Evolutionary conservation across 2,329 filamentous ascomycete genomes (phyloP), one percentile per base, ranked within the genome.

Genomic region (Meredithiella fracta): DNA sequence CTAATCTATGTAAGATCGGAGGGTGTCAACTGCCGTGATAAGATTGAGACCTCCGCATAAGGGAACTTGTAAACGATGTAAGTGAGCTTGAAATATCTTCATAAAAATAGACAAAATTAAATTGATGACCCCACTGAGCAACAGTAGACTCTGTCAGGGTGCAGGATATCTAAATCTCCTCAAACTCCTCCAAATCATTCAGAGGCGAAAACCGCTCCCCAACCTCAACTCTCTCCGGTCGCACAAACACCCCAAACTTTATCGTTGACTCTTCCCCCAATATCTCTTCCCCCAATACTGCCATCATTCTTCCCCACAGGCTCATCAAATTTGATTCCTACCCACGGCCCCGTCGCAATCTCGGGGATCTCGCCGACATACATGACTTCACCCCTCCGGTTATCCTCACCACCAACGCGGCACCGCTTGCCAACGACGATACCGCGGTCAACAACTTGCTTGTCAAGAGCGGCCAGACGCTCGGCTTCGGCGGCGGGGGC

Each of bases 241-340:
- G 75, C 29, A 90, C 85, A 68, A 92, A 88, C 20, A 88, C 82
- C 34, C 86, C 86, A 62, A 79, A 80, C 66, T 88, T 90, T 58
- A 80, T 70, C 60, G 71, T 66, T 55, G 80, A 82, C 53, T 77
- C 72, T 57, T 75, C 67, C 78, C 79, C 75, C 88, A 92, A 69
- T 90, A 91, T 61, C 80, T 73, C 61, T 72, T 80, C 6, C 72
- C 7, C 75, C 76, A 61, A 89, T 79, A 62, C 80, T 82, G 59
- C 87, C 86, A 66, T 91, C 85, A 64, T 91, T 92, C 72, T 86
- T 87, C 56, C 85, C 86, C 47, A 83, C 83, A 1, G 86, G 85
- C 68, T 91, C 86, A 65, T 91, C 86, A 54, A 90, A 75, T 61
- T 76, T 74, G 54, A 92, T 72, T 42, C 85, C 86, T 20, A 91